Conservation (phyloP, 768 basidiomycete genomes). For the Leccinum ochraceum region DNA sequence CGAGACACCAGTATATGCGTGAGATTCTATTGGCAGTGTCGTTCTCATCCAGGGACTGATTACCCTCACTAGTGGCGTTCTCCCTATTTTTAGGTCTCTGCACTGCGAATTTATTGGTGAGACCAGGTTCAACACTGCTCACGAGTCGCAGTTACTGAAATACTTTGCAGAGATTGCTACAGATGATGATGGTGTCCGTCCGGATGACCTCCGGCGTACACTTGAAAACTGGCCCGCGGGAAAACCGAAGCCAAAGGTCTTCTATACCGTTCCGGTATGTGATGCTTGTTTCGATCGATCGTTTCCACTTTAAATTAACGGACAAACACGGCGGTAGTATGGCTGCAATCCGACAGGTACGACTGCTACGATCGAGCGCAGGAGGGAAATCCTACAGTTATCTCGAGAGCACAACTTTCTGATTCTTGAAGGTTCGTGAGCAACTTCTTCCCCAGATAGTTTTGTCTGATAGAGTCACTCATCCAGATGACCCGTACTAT, state of each 20-base stretch:
- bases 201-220: constrained; percentile 57
- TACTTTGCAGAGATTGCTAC: constrained; percentile 67
- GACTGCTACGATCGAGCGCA: constrained; percentile 69
- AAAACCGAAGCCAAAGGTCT: constrained; percentile 70
- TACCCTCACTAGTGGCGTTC: constrained; percentile 51
- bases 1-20: constrained; percentile 83
- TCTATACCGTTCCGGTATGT: constrained; percentile 80
- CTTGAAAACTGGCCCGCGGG: constrained; percentile 74
- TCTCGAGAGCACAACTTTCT: constrained; percentile 74
- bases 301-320: not conserved
- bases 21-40: constrained; percentile 27
- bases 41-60: constrained; percentile 14
- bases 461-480: not conserved
- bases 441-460: not conserved
- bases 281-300: constrained; percentile 10
- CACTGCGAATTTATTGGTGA: constrained; percentile 61
- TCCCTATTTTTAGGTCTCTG: constrained; percentile 60
- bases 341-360: constrained; percentile 88
- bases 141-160: constrained; percentile 6
- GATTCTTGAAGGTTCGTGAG: constrained; percentile 73
- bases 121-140: constrained; percentile 9
- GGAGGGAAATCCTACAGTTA: constrained; percentile 69
- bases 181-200: constrained; percentile 69
- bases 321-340: constrained; percentile 44
- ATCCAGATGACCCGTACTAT: constrained; percentile 76